phyloP scores from a whole-genome alignment of 1,284 basidiomycete genomes.

The Heterobasidion occidentale region DNA sequence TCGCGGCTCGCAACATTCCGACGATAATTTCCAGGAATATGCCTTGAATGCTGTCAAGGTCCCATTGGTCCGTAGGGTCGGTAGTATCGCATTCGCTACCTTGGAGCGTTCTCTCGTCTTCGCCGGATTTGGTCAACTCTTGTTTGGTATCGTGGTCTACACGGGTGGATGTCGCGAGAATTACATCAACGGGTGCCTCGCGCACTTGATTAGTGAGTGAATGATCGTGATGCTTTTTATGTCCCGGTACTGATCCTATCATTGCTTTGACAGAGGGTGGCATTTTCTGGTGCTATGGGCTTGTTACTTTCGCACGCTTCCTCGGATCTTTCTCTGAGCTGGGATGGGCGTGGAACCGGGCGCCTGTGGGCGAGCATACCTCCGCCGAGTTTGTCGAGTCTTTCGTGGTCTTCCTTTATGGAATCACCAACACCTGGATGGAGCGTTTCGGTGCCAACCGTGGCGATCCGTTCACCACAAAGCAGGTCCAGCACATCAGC shows the following conservation, averaged over 20 bases:
- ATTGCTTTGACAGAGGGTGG: constrained; percentile 54
- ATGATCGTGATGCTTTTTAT: constrained; percentile 3
- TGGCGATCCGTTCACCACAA: constrained; percentile 85
- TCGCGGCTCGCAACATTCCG: constrained; percentile 35
- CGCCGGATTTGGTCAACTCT: constrained; percentile 55
- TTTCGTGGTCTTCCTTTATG: constrained; percentile 83
- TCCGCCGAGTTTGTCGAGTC: constrained; percentile 89
- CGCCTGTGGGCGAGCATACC: constrained; percentile 40
- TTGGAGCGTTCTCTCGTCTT: constrained; percentile 60
- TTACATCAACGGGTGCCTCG: constrained; percentile 79
- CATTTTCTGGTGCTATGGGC: constrained; percentile 89
- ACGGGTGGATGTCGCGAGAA: constrained; percentile 75
- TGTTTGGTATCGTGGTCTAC: constrained; percentile 72
- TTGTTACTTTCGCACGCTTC: constrained; percentile 86
- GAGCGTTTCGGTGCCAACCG: constrained; percentile 82
- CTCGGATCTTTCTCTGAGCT: constrained; percentile 83
- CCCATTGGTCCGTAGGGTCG: constrained; percentile 30
- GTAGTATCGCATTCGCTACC: constrained; percentile 37
- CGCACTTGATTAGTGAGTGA: constrained; percentile 84
- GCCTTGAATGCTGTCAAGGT: constrained; percentile 9
- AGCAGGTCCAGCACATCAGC: constrained; percentile 92
- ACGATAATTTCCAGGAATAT: constrained; percentile 52
- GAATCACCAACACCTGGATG: constrained; percentile 94
- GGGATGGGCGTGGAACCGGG: constrained; percentile 94
- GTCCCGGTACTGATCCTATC: constrained; percentile 4